A percentile compares a stretch with the other conserved stretches of the same genome.
phyloP scores from a whole-genome alignment of 2,329 filamentous ascomycete species.

The Aureobasidium vineae region DNA sequence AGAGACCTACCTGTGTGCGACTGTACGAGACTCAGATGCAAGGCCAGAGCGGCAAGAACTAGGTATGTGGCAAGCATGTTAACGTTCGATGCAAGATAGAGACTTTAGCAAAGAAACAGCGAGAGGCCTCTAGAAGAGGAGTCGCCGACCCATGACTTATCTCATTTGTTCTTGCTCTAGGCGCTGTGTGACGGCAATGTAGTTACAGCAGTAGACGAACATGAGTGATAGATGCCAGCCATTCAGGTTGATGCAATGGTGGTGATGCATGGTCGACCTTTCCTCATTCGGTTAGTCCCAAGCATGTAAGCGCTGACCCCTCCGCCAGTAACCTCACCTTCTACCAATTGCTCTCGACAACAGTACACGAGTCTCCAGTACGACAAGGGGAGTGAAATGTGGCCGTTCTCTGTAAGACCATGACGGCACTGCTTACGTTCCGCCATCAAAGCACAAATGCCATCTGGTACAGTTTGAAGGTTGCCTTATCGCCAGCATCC shows the following conservation, averaged over 20 bases:
- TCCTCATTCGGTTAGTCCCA: background rate
- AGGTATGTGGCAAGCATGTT: background rate
- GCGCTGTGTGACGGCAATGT: constrained; percentile 13
- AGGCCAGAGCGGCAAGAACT: background rate
- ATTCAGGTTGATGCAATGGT: background rate
- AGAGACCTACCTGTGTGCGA: background rate
- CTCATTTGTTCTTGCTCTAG: background rate
- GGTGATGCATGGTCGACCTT: background rate
- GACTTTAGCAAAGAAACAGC: background rate
- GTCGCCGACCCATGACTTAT: constrained; percentile 15
- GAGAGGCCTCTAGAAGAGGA: background rate
- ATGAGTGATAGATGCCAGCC: background rate
- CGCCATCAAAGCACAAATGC: too few relatives aligned
- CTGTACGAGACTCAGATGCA: background rate
- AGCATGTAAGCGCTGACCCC: constrained; percentile 19
- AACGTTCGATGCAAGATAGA: background rate
- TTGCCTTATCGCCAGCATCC: too few relatives aligned
- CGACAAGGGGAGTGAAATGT: background rate
- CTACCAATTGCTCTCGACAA: background rate
- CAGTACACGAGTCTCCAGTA: background rate
- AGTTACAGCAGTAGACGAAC: background rate
- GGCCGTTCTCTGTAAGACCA: background rate
- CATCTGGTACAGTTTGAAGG: background rate
- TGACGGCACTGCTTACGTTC: background rate
- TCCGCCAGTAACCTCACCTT: background rate